phyloP scores from a whole-genome alignment of 1,284 basidiomycete species.

The Marasmius tenuissimus region DNA sequence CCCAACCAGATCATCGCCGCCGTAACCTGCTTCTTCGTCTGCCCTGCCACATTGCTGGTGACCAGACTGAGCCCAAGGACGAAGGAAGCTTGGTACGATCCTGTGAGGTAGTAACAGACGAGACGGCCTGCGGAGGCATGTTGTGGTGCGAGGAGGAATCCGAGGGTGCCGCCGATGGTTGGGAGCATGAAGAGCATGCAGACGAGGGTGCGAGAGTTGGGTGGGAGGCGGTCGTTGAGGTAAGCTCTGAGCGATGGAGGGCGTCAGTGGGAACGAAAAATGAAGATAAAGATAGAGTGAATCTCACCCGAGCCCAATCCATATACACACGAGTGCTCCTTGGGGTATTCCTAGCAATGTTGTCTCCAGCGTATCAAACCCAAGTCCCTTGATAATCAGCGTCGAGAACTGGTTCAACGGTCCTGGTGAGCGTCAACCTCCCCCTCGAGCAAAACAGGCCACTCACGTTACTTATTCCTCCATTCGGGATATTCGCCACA shows the following conservation, averaged over 20 bases:
- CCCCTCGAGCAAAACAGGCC: background rate
- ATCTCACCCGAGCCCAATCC: constrained; percentile 17
- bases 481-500: constrained; percentile 23
- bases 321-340: constrained; percentile 21
- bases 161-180: constrained; percentile 19
- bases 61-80: constrained; percentile 20
- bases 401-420: constrained; percentile 17
- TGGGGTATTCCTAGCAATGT: constrained; percentile 36
- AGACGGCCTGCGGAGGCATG: constrained; percentile 16
- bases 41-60: constrained; percentile 20
- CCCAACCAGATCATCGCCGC: constrained; percentile 21
- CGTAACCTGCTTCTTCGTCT: constrained; percentile 23
- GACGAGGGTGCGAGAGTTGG: constrained; percentile 19
- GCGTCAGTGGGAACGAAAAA: background rate
- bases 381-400: constrained; percentile 37
- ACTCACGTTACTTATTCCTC: constrained; percentile 22
- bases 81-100: constrained; percentile 20
- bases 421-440: background rate
- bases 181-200: constrained; percentile 23
- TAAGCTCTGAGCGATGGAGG: constrained; percentile 5
- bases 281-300: background rate
- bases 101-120: constrained; percentile 22
- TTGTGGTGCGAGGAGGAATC: constrained; percentile 18
- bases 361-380: constrained; percentile 36
- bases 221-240: constrained; percentile 19